Percentiles rank a stretch among this genome's conserved stretches.
These are phyloP conservation scores for Kuraishia borneana DNA, from an alignment of 805 yeast species.

Conservation along the genomic window DNA sequence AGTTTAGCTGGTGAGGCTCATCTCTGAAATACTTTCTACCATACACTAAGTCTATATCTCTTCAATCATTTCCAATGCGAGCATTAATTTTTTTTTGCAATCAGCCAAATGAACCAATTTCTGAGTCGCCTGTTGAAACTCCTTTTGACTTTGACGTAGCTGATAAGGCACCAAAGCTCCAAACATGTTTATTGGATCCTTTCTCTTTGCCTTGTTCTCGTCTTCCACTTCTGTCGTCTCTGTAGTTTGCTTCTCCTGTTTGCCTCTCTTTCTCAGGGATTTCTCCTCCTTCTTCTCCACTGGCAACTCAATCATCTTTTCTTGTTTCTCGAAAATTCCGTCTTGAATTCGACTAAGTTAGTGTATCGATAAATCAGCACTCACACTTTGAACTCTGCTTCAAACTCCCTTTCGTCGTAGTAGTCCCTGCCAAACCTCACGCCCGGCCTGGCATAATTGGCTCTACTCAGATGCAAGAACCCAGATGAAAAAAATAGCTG, in stretches of 20 bases:
- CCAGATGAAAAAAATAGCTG: conserved; percentile 21
- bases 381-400: conserved; percentile 4
- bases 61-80: not conserved
- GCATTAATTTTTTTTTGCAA: not conserved
- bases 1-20: not conserved
- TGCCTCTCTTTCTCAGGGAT: not conserved
- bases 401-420: conserved; percentile 10
- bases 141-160: conserved; percentile 16
- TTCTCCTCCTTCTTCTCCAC: not conserved
- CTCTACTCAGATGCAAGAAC: conserved; percentile 27
- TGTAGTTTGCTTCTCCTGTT: not conserved
- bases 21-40: too few relatives aligned
- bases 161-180: conserved; percentile 26
- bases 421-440: conserved; percentile 8
- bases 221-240: not conserved
- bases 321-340: too few relatives aligned
- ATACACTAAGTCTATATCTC: not conserved
- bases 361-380: not conserved
- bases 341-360: too few relatives aligned
- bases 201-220: not conserved
- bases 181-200: conserved; percentile 22
- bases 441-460: conserved; percentile 21
- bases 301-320: not conserved
- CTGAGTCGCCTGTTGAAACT: conserved; percentile 14
- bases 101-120: not conserved